Evolutionary conservation across 768 basidiomycete species (phyloP), one percentile per base, ranked within the genome.

Genomic region (Saitozyma podzolica): DNA sequence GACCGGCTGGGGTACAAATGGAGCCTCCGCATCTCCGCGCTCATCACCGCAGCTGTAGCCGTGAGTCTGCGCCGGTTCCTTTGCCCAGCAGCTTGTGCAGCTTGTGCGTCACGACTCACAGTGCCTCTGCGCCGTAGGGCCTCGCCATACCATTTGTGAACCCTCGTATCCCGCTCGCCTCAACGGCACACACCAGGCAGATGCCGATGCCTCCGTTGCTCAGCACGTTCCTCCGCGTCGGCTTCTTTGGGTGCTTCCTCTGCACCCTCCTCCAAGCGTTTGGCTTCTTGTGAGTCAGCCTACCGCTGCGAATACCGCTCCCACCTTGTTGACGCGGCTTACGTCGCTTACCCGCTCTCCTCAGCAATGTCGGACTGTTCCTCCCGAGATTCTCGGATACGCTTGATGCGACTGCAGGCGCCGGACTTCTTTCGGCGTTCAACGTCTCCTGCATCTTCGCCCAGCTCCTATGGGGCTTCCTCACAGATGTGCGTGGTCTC

Each of bases 281-380:
- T 47, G 68, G 68, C 16, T 69, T 54, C 62, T 69, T 66, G 68
- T 69, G 40, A 54, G 68, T 61, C 10, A n/a, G n/a, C n/a, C n/a
- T n/a, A 29, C 29, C 29, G 29, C 29, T 29, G 29, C 29, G 5
- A 29, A 29, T 29, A 29, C 29, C n/a, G n/a, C n/a, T n/a, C n/a
- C n/a, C 14, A 41, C 9, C 9, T 40, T 47, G 56, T 17, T 20
- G 19, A 29, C 29, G 29, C 29, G 2, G 29, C 29, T 29, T 29
- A 29, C 29, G 29, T 5, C 29, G 29, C 29, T 29, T 29, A 8
- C 43, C 41, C 29, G 29, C 29, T 29, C 5, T 42, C 43, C 41
- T 16, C 19, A 69, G 67, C 51, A 69, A 65, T 47, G 67, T 69
- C 52, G 61, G 58, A 6, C 58, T 69, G 39, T 69, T 65, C 48